phyloP scores from a whole-genome alignment of 495 filamentous ascomycete genomes.

The Trichoderma orchidacearum region DNA sequence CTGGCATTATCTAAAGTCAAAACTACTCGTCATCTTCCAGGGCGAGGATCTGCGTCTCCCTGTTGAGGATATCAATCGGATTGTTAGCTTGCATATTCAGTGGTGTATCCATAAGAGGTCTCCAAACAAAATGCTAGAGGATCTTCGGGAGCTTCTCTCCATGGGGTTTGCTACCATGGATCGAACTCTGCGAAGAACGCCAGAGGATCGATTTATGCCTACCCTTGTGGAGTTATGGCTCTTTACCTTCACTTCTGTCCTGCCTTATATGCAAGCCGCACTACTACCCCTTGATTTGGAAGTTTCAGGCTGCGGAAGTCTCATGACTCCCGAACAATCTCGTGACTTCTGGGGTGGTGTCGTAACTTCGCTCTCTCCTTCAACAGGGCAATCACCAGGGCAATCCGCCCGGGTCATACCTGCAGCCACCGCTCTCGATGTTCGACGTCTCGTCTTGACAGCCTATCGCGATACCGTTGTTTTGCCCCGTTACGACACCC shows the following conservation, averaged over 20 bases:
- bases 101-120: slow-evolving; percentile 56
- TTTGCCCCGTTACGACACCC: slow-evolving; percentile 66
- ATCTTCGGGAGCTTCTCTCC: slow-evolving; percentile 63
- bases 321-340: slow-evolving; percentile 64
- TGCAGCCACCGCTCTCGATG: slow-evolving; percentile 50
- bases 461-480: slow-evolving; percentile 83
- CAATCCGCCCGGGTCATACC: slow-evolving; percentile 16
- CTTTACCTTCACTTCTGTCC: slow-evolving; percentile 71
- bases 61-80: slow-evolving; percentile 86
- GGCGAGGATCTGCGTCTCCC: slow-evolving; percentile 80
- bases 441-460: slow-evolving; percentile 77
- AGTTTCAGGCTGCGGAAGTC: slow-evolving; percentile 67
- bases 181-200: slow-evolving; percentile 57
- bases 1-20: slow-evolving; percentile 88
- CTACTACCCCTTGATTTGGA: slow-evolving; percentile 91
- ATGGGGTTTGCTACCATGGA: slow-evolving; percentile 82
- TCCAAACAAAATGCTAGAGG: slow-evolving; percentile 59
- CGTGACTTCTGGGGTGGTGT: slow-evolving; percentile 77
- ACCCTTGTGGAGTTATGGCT: slow-evolving; percentile 89
- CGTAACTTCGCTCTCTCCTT: slow-evolving; percentile 8
- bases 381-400: neutral
- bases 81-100: slow-evolving; percentile 68
- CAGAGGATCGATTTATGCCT: slow-evolving; percentile 74
- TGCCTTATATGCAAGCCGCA: slow-evolving; percentile 93
- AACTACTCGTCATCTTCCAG: slow-evolving; percentile 82